Conservation (phyloP, 2,329 filamentous ascomycete genomes). For the Ceratocystis huliohia region DNA sequence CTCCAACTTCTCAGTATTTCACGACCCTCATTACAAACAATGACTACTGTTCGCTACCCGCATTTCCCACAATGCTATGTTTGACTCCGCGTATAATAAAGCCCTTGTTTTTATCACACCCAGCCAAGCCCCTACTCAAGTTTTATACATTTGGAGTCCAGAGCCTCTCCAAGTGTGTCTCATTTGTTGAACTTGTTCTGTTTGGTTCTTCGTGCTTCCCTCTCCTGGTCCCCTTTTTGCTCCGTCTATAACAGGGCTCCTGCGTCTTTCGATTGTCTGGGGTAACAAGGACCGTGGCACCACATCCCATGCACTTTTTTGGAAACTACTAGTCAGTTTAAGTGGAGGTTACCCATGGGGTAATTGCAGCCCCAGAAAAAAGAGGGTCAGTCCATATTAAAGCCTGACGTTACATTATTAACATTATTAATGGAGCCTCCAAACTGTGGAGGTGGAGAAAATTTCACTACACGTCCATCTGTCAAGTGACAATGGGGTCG, state of each 20-base stretch:
- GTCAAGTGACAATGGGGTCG: background rate
- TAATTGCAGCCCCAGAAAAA: conserved; percentile 5
- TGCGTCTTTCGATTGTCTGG: conserved; percentile 10
- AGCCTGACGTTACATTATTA: background rate
- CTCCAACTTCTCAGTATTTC: background rate
- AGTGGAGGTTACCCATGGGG: conserved; percentile 10
- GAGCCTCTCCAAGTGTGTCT: background rate
- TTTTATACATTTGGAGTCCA: background rate
- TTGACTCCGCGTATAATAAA: background rate
- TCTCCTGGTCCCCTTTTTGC: background rate
- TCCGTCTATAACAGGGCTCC: background rate
- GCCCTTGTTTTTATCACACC: background rate
- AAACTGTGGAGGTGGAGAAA: background rate
- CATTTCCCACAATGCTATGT: background rate
- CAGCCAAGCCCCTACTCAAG: too few species aligned
- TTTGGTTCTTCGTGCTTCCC: conserved; percentile 5
- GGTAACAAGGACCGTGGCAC: conserved; percentile 15
- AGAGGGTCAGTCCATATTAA: background rate
- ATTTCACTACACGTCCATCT: background rate
- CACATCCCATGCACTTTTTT: conserved; percentile 15
- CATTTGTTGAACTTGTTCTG: background rate
- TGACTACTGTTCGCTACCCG: background rate
- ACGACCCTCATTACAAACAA: too few species aligned
- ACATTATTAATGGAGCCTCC: background rate
- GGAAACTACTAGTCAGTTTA: conserved; percentile 8